These are phyloP conservation scores for Podila horticola DNA, from an alignment of 192 early-diverging fungal species.

Conservation along the genomic window DNA sequence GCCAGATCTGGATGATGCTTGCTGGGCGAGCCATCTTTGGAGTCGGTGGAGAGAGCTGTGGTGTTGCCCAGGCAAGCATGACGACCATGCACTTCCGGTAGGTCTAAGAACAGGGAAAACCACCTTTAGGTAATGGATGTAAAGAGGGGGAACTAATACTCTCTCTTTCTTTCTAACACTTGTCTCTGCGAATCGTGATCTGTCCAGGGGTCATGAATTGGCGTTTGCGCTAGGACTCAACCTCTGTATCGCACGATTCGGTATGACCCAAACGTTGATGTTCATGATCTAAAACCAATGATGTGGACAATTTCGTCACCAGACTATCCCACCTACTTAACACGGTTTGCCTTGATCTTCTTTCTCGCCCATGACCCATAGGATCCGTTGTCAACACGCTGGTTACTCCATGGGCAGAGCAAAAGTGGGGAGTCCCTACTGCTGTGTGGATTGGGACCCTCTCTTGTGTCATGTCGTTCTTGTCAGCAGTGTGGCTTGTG, in stretches of 20 bases:
- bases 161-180: background rate
- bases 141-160: too few species aligned
- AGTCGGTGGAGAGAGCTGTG: constrained; percentile 68
- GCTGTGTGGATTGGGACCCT: constrained; percentile 43
- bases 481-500: constrained; percentile 20
- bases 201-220: constrained; percentile 39
- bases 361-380: background rate
- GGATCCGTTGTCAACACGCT: constrained; percentile 44
- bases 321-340: background rate
- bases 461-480: constrained; percentile 30
- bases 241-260: constrained; percentile 43
- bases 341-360: background rate
- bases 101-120: too few species aligned
- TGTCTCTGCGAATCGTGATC: background rate
- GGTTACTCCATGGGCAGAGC: constrained; percentile 42
- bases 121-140: too few species aligned
- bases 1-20: constrained; percentile 61
- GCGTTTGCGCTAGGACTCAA: constrained; percentile 47
- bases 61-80: constrained; percentile 67
- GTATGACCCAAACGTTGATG: constrained; percentile 2
- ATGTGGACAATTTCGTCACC: background rate
- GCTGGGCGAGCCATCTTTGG: constrained; percentile 72
- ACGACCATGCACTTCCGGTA: constrained; percentile 66
- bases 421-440: constrained; percentile 39
- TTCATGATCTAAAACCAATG: background rate